Base-by-base conservation (phyloP, 1,139 yeast genomes). In the Hyphopichia fennica region DNA sequence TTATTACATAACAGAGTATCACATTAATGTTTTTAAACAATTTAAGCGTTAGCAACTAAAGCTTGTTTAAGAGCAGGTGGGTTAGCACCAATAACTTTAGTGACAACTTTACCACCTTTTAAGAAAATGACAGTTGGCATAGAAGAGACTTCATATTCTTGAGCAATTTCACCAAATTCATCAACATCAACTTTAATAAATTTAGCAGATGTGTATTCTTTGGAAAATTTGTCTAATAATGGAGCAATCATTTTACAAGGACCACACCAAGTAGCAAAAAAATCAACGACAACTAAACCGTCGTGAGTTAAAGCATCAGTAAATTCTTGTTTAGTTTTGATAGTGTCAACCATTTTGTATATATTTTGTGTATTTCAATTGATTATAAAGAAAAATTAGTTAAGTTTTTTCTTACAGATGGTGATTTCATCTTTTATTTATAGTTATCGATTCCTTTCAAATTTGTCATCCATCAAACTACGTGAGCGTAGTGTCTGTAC, bases 221-320 rank as follows among this genome's bases (percentile, higher is more conserved):
- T 52, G 32, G 75, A 51, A 50, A 86, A 77, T 63, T 85, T 82
- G 50, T 85, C 88, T 54, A 88, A 68, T 51, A 82, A 65, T 45
- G 96, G 96, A 28, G 91, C 80, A 64, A 89, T 82, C 58, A 87
- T 87, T 65, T 85, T 86, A 71, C 96, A 89, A 35, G 96, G 96
- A 42, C 93, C 96, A 69, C 96, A 89, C 96, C 96, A 89, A 40
- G 85, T 79, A 41, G 96, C 96, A 58, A 78, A 84, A 64, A 87
- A 89, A 64, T 89, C 96, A 47, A 88, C 85, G 31, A 87, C 95
- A 51, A 87, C 81, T 63, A 84, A 67, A 46, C 84, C 78, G 49
- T 72, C 68, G 60, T 73, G 63, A 42, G 68, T 53, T 54, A 85
- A 73, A 50, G 82, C 84, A 45, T 73, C 68, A 41, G 77, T 67